These are phyloP conservation scores for Clitopilus hobsonii DNA, from an alignment of 768 basidiomycete genomes.

Conservation along the genomic window DNA sequence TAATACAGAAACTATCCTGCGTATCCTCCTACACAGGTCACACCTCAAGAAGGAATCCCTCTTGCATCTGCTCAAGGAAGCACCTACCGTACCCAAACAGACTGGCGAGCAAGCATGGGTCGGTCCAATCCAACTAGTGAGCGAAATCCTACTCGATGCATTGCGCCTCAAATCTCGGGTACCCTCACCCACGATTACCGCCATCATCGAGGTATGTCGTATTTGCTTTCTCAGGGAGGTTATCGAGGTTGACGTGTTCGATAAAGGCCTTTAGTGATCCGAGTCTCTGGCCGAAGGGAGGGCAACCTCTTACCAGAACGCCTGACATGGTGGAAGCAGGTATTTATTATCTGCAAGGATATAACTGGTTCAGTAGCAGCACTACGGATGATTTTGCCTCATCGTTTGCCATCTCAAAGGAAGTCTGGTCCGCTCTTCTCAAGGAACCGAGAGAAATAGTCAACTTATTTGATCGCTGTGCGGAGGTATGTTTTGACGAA, in stretches of 20 bases:
- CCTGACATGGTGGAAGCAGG: conserved; percentile 43
- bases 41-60: conserved; percentile 38
- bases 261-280: not conserved
- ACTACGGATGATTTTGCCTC: conserved; percentile 50
- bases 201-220: conserved; percentile 49
- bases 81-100: conserved; percentile 38
- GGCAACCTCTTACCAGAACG: not conserved
- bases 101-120: conserved; percentile 19
- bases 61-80: conserved; percentile 43
- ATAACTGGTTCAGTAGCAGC: conserved; percentile 39
- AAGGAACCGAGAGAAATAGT: conserved; percentile 37
- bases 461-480: conserved; percentile 28
- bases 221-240: not conserved
- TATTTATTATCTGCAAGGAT: conserved; percentile 47
- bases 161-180: conserved; percentile 50
- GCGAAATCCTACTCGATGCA: conserved; percentile 51
- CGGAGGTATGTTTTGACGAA: conserved; percentile 24
- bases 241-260: not conserved
- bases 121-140: conserved; percentile 34
- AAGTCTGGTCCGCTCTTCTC: conserved; percentile 27
- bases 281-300: not conserved
- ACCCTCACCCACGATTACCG: conserved; percentile 40
- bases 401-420: conserved; percentile 44
- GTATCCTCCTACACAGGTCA: conserved; percentile 47
- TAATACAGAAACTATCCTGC: conserved; percentile 56